Percentiles rank a stretch among this genome's conserved stretches.
phyloP scores from a whole-genome alignment of 108 stramenopile genomes.

The Skeletonema tropicum region DNA sequence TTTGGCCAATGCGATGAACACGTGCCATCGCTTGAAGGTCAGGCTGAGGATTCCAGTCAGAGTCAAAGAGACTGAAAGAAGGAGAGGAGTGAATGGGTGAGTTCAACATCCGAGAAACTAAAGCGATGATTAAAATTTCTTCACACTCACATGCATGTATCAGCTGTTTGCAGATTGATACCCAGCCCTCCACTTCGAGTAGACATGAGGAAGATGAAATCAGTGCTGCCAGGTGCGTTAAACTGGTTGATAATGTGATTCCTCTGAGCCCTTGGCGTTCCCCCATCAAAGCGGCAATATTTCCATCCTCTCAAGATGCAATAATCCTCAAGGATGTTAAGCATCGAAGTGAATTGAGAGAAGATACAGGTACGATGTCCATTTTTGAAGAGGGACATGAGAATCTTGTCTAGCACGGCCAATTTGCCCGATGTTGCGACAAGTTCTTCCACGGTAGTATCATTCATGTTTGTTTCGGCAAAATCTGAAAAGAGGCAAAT shows the following conservation, averaged over 20 bases:
- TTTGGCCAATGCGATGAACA: constrained; percentile 96
- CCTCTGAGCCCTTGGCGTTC: constrained; percentile 75
- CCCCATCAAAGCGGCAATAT: constrained; percentile 83
- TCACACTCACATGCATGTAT: constrained; percentile 75
- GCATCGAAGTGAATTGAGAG: constrained; percentile 89
- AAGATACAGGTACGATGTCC: constrained; percentile 90
- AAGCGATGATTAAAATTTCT: neutral
- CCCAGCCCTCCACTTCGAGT: constrained; percentile 95
- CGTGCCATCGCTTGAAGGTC: constrained; percentile 95
- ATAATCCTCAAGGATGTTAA: constrained; percentile 93
- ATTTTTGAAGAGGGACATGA: constrained; percentile 57
- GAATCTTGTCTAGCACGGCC: constrained; percentile 78
- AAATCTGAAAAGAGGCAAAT: constrained; percentile 34
- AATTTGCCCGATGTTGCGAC: constrained; percentile 81
- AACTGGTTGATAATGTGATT: too few relatives aligned
- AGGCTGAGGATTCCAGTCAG: constrained; percentile 92
- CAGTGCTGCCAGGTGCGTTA: constrained; percentile 78
- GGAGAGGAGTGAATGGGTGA: neutral
- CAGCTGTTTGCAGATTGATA: constrained; percentile 93
- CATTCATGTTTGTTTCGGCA: constrained; percentile 59
- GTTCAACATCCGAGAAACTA: neutral
- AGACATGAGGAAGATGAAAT: constrained; percentile 93
- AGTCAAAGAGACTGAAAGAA: constrained; percentile 54
- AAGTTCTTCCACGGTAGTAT: constrained; percentile 66
- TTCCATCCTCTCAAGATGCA: constrained; percentile 75